phyloP scores from a whole-genome alignment of 306 rosid genomes.

The Acacia melanoxylon region DNA sequence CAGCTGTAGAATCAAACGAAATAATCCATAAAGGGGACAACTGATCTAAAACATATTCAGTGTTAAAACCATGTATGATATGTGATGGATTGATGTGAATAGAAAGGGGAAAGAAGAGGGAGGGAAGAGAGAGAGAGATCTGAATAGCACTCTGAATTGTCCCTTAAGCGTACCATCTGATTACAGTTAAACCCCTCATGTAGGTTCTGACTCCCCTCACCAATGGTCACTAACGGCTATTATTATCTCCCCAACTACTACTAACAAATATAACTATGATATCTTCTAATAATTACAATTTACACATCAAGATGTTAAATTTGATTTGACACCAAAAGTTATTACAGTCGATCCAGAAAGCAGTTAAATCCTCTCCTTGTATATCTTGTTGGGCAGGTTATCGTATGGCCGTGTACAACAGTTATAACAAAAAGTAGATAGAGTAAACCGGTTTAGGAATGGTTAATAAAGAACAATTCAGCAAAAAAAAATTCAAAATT shows the following conservation, averaged over 20 bases:
- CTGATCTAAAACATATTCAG: slow-evolving; percentile 11
- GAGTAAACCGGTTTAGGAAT: background rate
- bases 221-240: background rate
- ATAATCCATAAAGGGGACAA: background rate
- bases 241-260: background rate
- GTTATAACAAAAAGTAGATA: background rate
- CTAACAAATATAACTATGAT: background rate
- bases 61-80: slow-evolving; percentile 8
- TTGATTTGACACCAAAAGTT: slow-evolving; percentile 20
- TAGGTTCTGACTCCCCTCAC: no score
- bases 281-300: background rate
- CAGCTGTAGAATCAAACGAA: slow-evolving; percentile 12
- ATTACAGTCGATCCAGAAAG: background rate
- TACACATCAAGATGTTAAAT: background rate
- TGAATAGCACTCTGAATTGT: background rate
- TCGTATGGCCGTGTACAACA: background rate
- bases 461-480: background rate
- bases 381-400: background rate
- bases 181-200: no score
- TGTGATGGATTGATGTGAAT: background rate
- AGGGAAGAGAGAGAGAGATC: background rate
- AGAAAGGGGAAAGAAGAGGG: background rate
- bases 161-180: no score
- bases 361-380: background rate
- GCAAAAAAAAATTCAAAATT: no score